Conservation (phyloP, 768 basidiomycete genomes). For the Lactarius hengduanensis region DNA sequence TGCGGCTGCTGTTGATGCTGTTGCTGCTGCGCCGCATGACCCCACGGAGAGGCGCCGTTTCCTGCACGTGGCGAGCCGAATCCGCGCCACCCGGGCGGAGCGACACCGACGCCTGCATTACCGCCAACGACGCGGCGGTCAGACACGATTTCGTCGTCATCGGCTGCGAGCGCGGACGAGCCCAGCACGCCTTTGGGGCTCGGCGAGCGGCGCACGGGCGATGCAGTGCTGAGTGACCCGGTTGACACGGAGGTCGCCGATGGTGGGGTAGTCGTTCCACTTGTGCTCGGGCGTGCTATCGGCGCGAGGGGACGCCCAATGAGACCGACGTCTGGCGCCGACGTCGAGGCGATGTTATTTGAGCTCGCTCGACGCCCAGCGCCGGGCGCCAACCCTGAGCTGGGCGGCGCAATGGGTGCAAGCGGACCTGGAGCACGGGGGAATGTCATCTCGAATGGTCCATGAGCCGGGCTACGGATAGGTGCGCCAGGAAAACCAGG, state of each 20-base stretch:
- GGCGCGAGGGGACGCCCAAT: conserved; percentile 51
- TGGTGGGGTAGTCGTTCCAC: conserved; percentile 42
- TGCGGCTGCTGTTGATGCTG: not conserved
- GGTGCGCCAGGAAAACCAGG: conserved; percentile 49
- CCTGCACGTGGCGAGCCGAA: conserved; percentile 18
- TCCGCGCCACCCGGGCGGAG: conserved; percentile 21
- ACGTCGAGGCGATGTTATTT: conserved; percentile 57
- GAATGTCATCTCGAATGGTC: conserved; percentile 55
- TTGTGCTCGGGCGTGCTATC: conserved; percentile 59
- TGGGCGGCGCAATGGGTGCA: conserved; percentile 54
- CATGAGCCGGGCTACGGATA: conserved; percentile 9
- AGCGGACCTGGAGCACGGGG: conserved; percentile 43
- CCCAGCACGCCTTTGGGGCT: conserved; percentile 69
- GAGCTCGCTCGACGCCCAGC: conserved; percentile 44
- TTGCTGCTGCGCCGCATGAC: conserved; percentile 4
- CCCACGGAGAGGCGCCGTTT: conserved; percentile 21
- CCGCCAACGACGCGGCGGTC: conserved; percentile 36
- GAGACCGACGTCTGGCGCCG: conserved; percentile 38
- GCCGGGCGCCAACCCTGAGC: conserved; percentile 50
- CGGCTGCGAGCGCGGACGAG: conserved; percentile 73
- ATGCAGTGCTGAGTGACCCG: conserved; percentile 41
- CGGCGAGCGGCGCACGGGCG: conserved; percentile 50
- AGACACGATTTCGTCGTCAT: conserved; percentile 76
- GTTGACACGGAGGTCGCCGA: conserved; percentile 43
- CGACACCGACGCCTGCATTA: conserved; percentile 4